Base-by-base conservation (phyloP, 1,139 yeast species). In the Nakaseomyces nivariensis region DNA sequence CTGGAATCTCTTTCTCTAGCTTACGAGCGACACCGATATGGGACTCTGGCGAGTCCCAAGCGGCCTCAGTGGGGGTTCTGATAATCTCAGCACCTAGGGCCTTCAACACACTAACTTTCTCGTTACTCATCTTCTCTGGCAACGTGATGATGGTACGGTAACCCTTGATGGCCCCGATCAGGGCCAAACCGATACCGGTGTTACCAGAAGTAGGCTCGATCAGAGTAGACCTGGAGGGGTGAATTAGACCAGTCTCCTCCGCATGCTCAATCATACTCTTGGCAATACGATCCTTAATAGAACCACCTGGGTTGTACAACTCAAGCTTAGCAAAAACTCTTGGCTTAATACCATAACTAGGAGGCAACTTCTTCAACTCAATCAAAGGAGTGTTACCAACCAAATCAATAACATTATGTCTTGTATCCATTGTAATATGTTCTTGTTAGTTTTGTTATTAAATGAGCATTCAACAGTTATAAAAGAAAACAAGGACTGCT, bases 251-350 rank as follows among this genome's bases (percentile, higher is more conserved):
- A 34, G 75, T 72, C 59, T 77, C 78, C 67, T 87, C 96, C 26
- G 95, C 95, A 64, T 85, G 86, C 61, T 84, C 83, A 29, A 87
- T 84, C 57, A 92, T 85, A 1, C 95, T 85, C 47, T 87, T 73
- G 1, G 97, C 98, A 40, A 92, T 95, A 49, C 98, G 72, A 63
- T 92, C 98, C 63, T 92, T 92, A 37, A 97, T 95, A 47, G 95
- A 85, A 0, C 97, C 97, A 24, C 95, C 98, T 0, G 97, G 97
- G 61, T 92, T 92, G 59, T 76, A 71, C 52, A 88, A 70, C 67
- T 92, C 98, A 54, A 90, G 68, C 63, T 92, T 92, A 51, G 95
- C 97, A 60, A 81, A 86, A 79, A 87, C 81, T 64, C 84, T 69
- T 72, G 82, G 90, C 68, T 82, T 83, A 64, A 87, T 79, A 7